Base-by-base conservation (phyloP, 768 basidiomycete species). In the Fomitopsis serialis region DNA sequence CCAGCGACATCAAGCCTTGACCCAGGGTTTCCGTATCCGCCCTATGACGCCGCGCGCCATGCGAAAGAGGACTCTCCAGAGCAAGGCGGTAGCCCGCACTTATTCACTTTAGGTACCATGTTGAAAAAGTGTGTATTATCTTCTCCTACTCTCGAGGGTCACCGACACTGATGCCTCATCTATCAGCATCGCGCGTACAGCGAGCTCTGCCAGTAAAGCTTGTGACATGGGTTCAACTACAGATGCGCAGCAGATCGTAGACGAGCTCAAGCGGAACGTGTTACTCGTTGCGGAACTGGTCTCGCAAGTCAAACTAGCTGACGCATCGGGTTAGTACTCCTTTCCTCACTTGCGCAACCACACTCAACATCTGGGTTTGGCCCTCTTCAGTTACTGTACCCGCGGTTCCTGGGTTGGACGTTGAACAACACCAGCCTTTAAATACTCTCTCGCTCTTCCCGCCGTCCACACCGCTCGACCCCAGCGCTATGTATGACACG, bases 71-170 rank as follows among this genome's bases (percentile, higher is more conserved):
- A 22, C 27, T 64, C 66, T 35, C 61, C 65, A 8, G 73, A 78
- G 44, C 50, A 66, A 2, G 58, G 68, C 23, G 70, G 70, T 23
- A 79, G 71, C 49, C 68, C 77, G 1, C 77, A 81, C 63, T 69
- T 85, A 60, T 68, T 74, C 66, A 73, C 71, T 23, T 72, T 79
- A 34, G 74, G 75, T 12, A 74, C 72, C 61, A 72, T 80, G 70
- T 66, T 80, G 37, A 77, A 75, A 64, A 76, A 78, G 86, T 86
- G 60, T 66, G 79, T 60, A n/a, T 73, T 10, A 60, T 63, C 27
- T 67, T 71, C 8, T 68, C 70, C 15, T 64, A 68, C 15, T 69
- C 49, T 72, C 68, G 32, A 69, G 70, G 25, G 34, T 34, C 22
- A 42, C 47, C 36, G 27, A 43, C 32, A 29, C 10, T 3, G 21